phyloP scores from a whole-genome alignment of 208 protist genomes.

The Entamoeba histolytica region DNA sequence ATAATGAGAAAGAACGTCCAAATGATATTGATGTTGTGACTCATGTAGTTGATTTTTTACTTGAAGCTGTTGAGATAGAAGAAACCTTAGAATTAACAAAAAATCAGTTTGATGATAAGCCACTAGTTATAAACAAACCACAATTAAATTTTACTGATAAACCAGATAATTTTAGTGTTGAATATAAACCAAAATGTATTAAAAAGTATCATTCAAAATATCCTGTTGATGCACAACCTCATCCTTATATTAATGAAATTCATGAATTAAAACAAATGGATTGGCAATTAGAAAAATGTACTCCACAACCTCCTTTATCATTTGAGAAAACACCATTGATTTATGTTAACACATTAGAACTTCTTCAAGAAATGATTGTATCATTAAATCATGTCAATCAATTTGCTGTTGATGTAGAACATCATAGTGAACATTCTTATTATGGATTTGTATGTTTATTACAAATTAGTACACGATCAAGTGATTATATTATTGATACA shows the following conservation, averaged over 20 bases:
- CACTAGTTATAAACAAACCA: neutral
- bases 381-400: neutral
- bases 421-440: slow-evolving; percentile 7
- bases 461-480: slow-evolving; percentile 66
- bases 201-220: neutral
- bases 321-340: neutral
- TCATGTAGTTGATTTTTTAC: neutral
- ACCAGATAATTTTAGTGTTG: neutral
- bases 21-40: neutral
- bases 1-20: neutral
- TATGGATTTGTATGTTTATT: slow-evolving; percentile 14
- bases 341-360: neutral
- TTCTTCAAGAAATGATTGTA: neutral
- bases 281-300: neutral
- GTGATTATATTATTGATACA: slow-evolving; percentile 84
- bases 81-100: neutral
- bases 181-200: neutral
- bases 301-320: neutral
- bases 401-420: slow-evolving; percentile 4
- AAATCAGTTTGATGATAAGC: neutral
- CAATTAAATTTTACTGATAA: neutral
- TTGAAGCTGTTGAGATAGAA: neutral
- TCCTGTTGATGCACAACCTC: neutral
- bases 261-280: neutral
- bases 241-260: neutral